Evolutionary conservation across 345 rosid genomes (phyloP), one percentile per base, ranked within the genome.

Genomic region (Eucalyptus urophylla): DNA sequence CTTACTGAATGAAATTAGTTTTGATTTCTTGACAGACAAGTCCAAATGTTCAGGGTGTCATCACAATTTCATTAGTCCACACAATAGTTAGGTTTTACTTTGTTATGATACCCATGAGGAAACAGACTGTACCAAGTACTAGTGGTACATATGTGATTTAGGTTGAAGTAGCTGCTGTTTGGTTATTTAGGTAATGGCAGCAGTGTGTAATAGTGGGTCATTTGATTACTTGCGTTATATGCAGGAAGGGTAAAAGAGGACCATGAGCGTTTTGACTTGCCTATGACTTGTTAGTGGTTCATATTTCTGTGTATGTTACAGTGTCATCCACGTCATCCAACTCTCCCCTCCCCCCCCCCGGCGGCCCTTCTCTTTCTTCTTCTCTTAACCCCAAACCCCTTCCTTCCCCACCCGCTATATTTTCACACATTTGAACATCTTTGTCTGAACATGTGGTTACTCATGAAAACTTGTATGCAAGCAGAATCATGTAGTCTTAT

Each of bases 281-380:
- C 81, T 17, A 33, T 72, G 44, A 72, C 44, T 69, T 72, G 44
- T 72, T 33, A 72, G 25, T 17, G 37, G 81, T 17, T 72, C 25
- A 72, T 72, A 33, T 72, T 17, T 72, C 81, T 72, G 81, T 33
- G 8, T 72, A 72, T 14, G 19, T 72, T 33, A 37, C 81, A 72
- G 81, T 72, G 45, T 37, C 40, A 33, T 72, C 81, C 81, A 72
- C 81, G 2, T 33, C 81, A 72, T 72, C 81, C 81, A 33, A 11
- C 44, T 3, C 14, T 4, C 80, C 40, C 2, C 40, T 1, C 4
- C 16, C 5, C 14, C 3, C 7, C 3, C 0, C n/a, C n/a, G n/a
- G n/a, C n/a, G n/a, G n/a, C n/a, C n/a, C n/a, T 21, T 53, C 24
- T 53, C 24, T 53, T 53, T 19, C 58, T 53, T 53, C 58, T 21